These are phyloP conservation scores for Sporothrix dimorphospora DNA, from an alignment of 2,329 filamentous ascomycete genomes.

Conservation along the genomic window DNA sequence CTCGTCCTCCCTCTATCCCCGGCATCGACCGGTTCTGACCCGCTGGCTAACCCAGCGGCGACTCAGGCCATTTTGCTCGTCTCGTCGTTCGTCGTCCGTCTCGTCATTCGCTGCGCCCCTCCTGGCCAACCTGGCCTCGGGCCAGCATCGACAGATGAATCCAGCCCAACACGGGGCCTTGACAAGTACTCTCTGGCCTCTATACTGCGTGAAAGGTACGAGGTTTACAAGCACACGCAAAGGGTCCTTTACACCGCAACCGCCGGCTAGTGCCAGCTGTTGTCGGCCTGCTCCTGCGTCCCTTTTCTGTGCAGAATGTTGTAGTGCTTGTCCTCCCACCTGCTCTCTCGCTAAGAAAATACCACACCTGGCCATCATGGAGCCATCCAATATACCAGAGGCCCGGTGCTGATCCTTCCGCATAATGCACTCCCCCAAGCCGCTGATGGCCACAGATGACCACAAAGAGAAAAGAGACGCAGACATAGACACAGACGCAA, in stretches of 20 bases:
- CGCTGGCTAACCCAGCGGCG: constrained; percentile 31
- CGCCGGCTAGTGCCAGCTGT: constrained; percentile 17
- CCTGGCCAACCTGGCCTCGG: constrained; percentile 19
- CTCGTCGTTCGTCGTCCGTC: constrained; percentile 35
- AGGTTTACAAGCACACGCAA: not conserved
- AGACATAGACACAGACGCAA: not conserved
- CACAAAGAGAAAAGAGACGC: not conserved
- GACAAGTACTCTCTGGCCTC: not conserved
- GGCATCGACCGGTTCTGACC: constrained; percentile 41
- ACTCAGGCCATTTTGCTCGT: constrained; percentile 42
- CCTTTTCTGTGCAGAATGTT: not conserved
- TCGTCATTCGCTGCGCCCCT: constrained; percentile 26
- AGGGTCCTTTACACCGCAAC: not conserved
- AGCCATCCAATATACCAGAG: constrained; percentile 32
- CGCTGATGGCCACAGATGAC: not conserved
- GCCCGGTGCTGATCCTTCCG: constrained; percentile 31
- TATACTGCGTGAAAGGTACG: not conserved
- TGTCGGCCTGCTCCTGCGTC: constrained; percentile 8
- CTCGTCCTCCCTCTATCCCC: constrained; percentile 23
- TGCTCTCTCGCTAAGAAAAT: not conserved
- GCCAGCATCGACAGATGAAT: constrained; percentile 29
- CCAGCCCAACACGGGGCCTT: not conserved
- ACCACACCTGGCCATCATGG: constrained; percentile 29
- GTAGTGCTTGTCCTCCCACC: not conserved
- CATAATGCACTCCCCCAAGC: constrained; percentile 27